Conservation (phyloP, 2,329 filamentous ascomycete genomes). For the Dissoconium aciculare region DNA sequence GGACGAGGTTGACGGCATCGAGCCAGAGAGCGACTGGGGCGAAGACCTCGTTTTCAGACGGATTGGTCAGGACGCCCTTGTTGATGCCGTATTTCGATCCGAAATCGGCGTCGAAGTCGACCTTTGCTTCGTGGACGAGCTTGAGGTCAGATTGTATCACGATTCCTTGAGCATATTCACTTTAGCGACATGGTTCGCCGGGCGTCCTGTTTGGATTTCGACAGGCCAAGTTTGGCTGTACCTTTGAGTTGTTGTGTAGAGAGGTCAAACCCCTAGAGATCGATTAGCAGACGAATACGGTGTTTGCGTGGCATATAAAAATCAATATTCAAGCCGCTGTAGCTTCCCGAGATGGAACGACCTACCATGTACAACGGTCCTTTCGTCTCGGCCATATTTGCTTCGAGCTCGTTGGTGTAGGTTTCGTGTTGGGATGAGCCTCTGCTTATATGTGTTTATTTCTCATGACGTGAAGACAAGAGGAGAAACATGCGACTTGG, state of each 20-base stretch:
- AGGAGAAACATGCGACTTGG: too few relatives aligned
- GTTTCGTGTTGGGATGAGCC: too few relatives aligned
- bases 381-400: too few relatives aligned
- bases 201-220: too few relatives aligned
- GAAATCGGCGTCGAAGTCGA: constrained; percentile 89
- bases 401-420: too few relatives aligned
- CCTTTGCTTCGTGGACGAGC: constrained; percentile 70
- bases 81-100: constrained; percentile 45
- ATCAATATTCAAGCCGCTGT: too few relatives aligned
- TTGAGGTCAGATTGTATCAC: constrained; percentile 71
- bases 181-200: constrained; percentile 32
- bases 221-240: constrained; percentile 54
- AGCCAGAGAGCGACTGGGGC: constrained; percentile 91
- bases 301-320: too few relatives aligned
- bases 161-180: constrained; percentile 42
- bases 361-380: constrained; percentile 1
- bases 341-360: too few relatives aligned
- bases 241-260: constrained; percentile 96
- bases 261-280: constrained; percentile 63
- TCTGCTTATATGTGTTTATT: too few relatives aligned
- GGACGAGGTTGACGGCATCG: constrained; percentile 76
- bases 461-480: too few relatives aligned
- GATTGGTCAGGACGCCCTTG: constrained; percentile 78
- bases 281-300: too few relatives aligned
- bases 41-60: constrained; percentile 73